phyloP scores from a whole-genome alignment of 176 grass and related monocot genomes.

The Musa acuminata region DNA sequence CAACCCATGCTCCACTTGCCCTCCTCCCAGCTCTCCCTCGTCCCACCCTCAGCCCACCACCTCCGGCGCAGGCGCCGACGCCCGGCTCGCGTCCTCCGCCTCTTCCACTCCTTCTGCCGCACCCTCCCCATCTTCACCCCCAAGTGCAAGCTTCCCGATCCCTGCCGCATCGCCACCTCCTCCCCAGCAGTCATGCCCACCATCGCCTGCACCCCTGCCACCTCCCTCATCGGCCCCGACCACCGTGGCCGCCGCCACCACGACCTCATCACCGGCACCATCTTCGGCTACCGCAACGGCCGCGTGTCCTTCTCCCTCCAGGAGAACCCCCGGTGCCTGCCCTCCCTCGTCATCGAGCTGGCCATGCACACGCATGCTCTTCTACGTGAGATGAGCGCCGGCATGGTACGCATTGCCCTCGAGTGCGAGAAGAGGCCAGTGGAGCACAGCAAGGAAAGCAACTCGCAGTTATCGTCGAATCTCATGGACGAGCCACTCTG shows the following conservation, averaged over 20 bases:
- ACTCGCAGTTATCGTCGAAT: neutral
- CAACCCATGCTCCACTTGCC: neutral
- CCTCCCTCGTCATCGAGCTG: constrained; percentile 10
- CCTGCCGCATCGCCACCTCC: neutral
- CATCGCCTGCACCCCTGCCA: neutral
- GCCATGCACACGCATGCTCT: neutral
- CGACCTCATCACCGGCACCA: constrained; percentile 3
- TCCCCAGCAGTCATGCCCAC: neutral
- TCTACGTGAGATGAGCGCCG: constrained; percentile 15
- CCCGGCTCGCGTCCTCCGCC: constrained; percentile 7
- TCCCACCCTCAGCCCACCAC: constrained; percentile 17
- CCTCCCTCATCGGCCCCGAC: neutral
- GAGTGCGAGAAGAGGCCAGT: constrained; percentile 16
- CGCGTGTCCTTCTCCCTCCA: constrained; percentile 9
- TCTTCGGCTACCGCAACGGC: constrained; percentile 10
- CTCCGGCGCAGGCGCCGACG: constrained; percentile 5
- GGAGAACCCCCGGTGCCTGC: constrained; percentile 13
- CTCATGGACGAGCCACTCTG: constrained; percentile 11
- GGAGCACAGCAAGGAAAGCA: neutral
- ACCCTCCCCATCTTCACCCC: neutral
- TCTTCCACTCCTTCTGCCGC: neutral
- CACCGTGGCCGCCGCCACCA: neutral
- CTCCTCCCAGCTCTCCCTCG: neutral
- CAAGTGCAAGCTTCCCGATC: constrained; percentile 1
- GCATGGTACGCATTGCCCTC: constrained; percentile 12